Evolutionary conservation across 108 stramenopile species (phyloP), one percentile per base, ranked within the genome.

Genomic region (Chaetoceros tenuissimus): DNA sequence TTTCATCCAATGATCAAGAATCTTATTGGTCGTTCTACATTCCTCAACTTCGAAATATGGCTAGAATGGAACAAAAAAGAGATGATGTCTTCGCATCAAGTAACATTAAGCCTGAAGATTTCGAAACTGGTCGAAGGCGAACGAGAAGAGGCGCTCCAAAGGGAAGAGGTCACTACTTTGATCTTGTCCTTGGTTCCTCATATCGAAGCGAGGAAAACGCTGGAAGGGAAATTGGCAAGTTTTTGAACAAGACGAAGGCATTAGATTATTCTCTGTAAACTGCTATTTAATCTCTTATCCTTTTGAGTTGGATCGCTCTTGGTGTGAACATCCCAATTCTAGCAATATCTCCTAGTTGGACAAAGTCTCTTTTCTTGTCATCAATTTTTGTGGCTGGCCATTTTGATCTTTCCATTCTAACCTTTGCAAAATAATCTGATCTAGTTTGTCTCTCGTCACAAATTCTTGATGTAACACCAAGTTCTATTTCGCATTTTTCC

Each of bases 401-500:
- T 40, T 40, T 40, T 13, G 13, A 40, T 13, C 34, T 40, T 5
- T 10, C 13, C 8, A 10, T 13, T 40, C 34, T 40, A 5, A 40
- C 34, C 5, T 13, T 5, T 10, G 34, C 5, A 40, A 40, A 40
- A 40, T 10, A 40, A 10, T 5, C 13, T 10, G 34, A 40, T 13
- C 34, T 40, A 5, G 34, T 40, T 40, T 40, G 8, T 13, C 34
- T 40, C 5, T 40, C 34, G 34, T 40, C 13, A 13, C 34, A 40
- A 40, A 40, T 13, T 13, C 34, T 40, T 48, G 47, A 60, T 0
- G 59, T 60, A 2, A 48, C 47, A 20, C 59, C 59, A 19, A 60
- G 2, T 2, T 48, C 48, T 1, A 60, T 47, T 7, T 30, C 51
- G 0, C 46, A 3, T 23, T 45, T 31, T 1, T 25, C 1, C 59